These are phyloP conservation scores for Larix kaempferi DNA, from an alignment of 75 land plant genomes.

Conservation along the genomic window DNA sequence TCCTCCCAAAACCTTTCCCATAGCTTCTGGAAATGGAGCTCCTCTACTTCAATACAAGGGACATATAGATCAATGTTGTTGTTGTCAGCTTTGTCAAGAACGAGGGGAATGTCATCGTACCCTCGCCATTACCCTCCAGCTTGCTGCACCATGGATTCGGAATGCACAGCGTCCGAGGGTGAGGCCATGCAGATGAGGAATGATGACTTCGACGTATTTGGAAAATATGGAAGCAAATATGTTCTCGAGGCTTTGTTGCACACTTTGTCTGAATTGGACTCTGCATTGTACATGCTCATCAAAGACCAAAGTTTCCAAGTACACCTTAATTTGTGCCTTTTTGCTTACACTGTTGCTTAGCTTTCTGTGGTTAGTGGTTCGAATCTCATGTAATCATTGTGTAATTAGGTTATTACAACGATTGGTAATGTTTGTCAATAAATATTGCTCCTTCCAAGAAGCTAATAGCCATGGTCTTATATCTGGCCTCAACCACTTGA, in stretches of 20 bases:
- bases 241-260: slow-evolving; percentile 84
- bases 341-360: not conserved
- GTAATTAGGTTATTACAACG: no score
- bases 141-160: slow-evolving; percentile 1
- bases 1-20: not conserved
- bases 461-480: no score
- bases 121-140: not conserved
- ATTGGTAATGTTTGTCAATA: no score
- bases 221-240: slow-evolving; percentile 84
- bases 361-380: not conserved
- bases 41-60: not conserved
- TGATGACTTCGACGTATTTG: slow-evolving; percentile 61
- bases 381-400: not conserved
- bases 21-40: not conserved
- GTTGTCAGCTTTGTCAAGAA: not conserved
- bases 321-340: not conserved
- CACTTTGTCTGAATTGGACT: slow-evolving; percentile 60
- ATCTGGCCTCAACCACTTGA: no score
- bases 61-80: not conserved
- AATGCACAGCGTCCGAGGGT: not conserved
- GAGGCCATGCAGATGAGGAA: slow-evolving; percentile 17
- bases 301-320: slow-evolving; percentile 68
- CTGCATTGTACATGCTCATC: slow-evolving; percentile 40
- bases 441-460: no score
- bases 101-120: no score